These are phyloP conservation scores for Rossbeevera mucosa DNA, from an alignment of 768 basidiomycete genomes.

Conservation along the genomic window DNA sequence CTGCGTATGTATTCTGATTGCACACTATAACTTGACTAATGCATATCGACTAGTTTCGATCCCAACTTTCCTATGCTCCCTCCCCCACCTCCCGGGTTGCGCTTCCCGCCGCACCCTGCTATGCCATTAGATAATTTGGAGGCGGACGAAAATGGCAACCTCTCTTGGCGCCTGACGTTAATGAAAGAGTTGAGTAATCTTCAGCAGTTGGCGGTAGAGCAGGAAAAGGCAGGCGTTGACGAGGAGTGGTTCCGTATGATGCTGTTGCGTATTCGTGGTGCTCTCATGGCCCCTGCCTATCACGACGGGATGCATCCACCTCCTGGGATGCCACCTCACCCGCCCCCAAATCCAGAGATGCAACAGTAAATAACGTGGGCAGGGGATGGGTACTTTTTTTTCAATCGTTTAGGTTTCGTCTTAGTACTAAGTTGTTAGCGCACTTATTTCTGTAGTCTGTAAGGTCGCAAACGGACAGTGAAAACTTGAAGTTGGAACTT, in stretches of 20 bases:
- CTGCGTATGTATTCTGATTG: slow-evolving; percentile 37
- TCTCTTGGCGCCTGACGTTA: slow-evolving; percentile 78
- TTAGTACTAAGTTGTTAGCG: background rate
- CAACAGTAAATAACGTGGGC: slow-evolving; percentile 17
- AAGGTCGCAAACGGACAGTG: no score
- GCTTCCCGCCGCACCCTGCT: slow-evolving; percentile 52
- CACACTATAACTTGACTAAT: background rate
- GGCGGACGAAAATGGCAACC: slow-evolving; percentile 72
- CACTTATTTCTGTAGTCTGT: slow-evolving; percentile 5
- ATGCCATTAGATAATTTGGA: slow-evolving; percentile 71
- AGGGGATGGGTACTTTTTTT: background rate
- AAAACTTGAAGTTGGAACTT: no score
- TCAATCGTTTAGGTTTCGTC: slow-evolving; percentile 1
- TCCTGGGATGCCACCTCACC: slow-evolving; percentile 34
- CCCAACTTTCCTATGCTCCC: slow-evolving; percentile 67
- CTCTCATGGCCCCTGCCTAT: slow-evolving; percentile 53
- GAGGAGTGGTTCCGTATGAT: slow-evolving; percentile 87
- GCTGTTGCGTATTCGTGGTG: slow-evolving; percentile 71
- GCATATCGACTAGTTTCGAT: slow-evolving; percentile 51
- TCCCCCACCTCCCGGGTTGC: slow-evolving; percentile 47
- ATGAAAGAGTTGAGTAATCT: slow-evolving; percentile 74
- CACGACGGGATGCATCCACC: slow-evolving; percentile 36
- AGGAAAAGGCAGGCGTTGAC: slow-evolving; percentile 76
- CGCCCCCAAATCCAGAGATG: slow-evolving; percentile 33
- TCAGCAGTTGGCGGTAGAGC: slow-evolving; percentile 72